phyloP scores from a whole-genome alignment of 1,139 yeast species.

The Starmera stellimalicola region DNA sequence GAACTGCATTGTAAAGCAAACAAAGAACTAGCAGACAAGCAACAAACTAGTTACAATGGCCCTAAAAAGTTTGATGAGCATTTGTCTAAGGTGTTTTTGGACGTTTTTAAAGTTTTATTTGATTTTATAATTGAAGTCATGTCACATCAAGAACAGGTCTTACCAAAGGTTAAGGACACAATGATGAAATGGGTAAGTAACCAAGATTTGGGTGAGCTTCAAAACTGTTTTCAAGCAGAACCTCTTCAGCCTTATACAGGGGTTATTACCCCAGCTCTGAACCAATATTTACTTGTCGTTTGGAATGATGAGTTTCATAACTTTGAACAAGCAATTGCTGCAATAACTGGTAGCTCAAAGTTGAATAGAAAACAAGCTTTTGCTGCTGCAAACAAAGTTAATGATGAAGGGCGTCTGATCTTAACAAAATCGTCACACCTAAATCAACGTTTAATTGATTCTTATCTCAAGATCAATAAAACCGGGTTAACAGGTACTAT shows the following conservation, averaged over 20 bases:
- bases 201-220: conserved; percentile 1
- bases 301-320: conserved; percentile 75
- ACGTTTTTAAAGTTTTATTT: conserved; percentile 30
- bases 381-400: conserved; percentile 21
- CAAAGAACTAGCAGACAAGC: conserved; percentile 8
- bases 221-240: conserved; percentile 3
- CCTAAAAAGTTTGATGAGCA: conserved; percentile 53
- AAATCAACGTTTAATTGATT: conserved; percentile 17
- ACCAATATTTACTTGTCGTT: conserved; percentile 34
- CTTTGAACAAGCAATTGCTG: conserved; percentile 27
- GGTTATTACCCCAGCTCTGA: conserved; percentile 5
- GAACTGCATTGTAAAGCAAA: conserved; percentile 37
- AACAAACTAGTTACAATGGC: conserved; percentile 17
- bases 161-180: conserved; percentile 7
- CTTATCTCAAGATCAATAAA: conserved; percentile 29
- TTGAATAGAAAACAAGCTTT: conserved; percentile 4
- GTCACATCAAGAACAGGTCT: conserved; percentile 16
- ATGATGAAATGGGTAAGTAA: conserved; percentile 1
- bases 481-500: conserved; percentile 52
- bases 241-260: conserved; percentile 12
- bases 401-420: conserved; percentile 27
- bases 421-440: conserved; percentile 15
- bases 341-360: conserved; percentile 29
- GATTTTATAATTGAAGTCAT: conserved; percentile 43
- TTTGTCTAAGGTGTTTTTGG: conserved; percentile 15